These are phyloP conservation scores for Solanum neorickii DNA, from an alignment of 257 asterid species.

Conservation along the genomic window DNA sequence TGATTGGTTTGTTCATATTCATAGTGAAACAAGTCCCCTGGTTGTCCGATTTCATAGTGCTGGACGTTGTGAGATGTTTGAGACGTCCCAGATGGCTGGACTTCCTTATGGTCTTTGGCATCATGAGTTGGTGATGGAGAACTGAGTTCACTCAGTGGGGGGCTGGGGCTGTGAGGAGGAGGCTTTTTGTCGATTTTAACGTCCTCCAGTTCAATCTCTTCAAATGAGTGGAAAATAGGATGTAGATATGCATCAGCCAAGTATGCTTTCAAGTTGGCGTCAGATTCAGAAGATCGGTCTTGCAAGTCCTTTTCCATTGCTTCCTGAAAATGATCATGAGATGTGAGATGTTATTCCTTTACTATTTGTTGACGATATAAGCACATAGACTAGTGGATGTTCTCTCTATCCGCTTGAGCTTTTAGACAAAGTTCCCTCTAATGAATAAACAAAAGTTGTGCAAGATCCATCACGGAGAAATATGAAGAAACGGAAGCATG, in stretches of 20 bases:
- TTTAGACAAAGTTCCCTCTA: not conserved
- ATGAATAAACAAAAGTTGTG: not conserved
- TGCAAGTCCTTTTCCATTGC: conserved; percentile 72
- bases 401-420: not conserved
- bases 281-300: conserved; percentile 43
- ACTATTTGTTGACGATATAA: not conserved
- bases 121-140: conserved; percentile 40
- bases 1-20: conserved; percentile 9
- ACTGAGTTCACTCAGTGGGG: conserved; percentile 35
- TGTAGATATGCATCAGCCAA: conserved; percentile 90
- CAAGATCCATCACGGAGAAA: not conserved
- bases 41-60: conserved; percentile 38
- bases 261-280: conserved; percentile 40
- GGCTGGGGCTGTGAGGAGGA: conserved; percentile 9
- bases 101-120: conserved; percentile 13
- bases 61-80: conserved; percentile 11
- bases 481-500: not conserved
- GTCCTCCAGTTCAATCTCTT: conserved; percentile 61
- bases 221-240: conserved; percentile 80
- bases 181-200: conserved; percentile 38
- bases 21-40: conserved; percentile 22
- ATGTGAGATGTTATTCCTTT: not conserved
- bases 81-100: conserved; percentile 18
- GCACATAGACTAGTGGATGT: not conserved
- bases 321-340: conserved; percentile 43